A percentile compares a stretch with the other conserved stretches of the same genome.
Conservation (phyloP, 768 basidiomycete species). For the Asterophora lycoperdoides region DNA sequence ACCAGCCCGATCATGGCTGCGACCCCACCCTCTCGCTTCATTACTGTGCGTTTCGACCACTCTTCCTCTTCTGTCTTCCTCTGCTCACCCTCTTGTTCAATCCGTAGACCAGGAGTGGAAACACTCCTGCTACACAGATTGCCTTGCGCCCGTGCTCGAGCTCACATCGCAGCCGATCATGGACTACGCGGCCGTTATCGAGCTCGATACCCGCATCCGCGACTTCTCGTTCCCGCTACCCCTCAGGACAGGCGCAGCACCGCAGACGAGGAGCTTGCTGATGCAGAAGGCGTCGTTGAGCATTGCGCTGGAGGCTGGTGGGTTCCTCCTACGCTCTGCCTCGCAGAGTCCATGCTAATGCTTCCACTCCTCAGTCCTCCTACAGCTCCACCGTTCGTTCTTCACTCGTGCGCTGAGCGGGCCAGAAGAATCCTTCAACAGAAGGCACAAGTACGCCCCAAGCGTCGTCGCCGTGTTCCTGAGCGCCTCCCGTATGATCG, state of each 20-base stretch:
- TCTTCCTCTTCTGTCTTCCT: neutral
- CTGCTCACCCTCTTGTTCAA: neutral
- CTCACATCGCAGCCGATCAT: conserved; percentile 49
- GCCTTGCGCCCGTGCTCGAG: conserved; percentile 59
- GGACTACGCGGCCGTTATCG: conserved; percentile 48
- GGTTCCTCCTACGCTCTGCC: conserved; percentile 10
- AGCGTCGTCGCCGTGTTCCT: conserved; percentile 68
- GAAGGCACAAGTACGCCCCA: conserved; percentile 61
- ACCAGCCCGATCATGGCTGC: conserved; percentile 35
- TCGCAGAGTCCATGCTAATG: neutral
- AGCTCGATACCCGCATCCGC: conserved; percentile 56
- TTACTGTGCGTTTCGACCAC: conserved; percentile 31
- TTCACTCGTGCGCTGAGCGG: conserved; percentile 60
- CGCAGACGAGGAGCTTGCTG: conserved; percentile 41
- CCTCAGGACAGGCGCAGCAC: conserved; percentile 37
- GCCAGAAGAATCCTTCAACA: conserved; percentile 55
- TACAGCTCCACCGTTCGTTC: conserved; percentile 65
- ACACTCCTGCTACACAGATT: conserved; percentile 55
- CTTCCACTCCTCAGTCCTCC: conserved; percentile 40
- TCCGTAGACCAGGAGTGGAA: conserved; percentile 65
- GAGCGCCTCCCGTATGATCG: conserved; percentile 60
- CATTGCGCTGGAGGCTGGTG: conserved; percentile 61
- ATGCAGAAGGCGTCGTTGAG: conserved; percentile 59
- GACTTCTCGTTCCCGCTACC: conserved; percentile 52
- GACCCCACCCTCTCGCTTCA: conserved; percentile 36